Conservation (phyloP, 2,329 filamentous ascomycete species). For the Colletotrichum brevisporum region DNA sequence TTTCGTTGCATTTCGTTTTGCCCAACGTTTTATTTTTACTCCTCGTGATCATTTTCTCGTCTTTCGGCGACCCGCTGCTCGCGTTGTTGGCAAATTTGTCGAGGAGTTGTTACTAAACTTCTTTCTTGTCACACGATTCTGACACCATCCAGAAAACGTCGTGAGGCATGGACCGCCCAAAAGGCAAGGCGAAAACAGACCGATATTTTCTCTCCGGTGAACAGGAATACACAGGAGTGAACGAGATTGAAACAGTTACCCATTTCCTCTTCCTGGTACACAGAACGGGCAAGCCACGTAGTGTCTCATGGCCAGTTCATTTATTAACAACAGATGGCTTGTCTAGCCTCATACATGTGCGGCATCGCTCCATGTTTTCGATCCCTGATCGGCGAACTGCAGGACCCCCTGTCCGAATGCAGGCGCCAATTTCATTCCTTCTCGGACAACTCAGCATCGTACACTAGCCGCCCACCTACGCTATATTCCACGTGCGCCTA, state of each 20-base stretch:
- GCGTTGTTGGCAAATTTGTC: not conserved
- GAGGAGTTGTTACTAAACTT: no score
- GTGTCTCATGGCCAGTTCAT: slow-evolving; percentile 28
- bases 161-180: not conserved
- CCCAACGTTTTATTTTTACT: not conserved
- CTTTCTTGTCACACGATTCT: no score
- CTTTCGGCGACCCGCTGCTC: slow-evolving; percentile 15
- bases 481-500: not conserved
- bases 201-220: not conserved
- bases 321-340: slow-evolving; percentile 20
- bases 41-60: not conserved
- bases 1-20: not conserved
- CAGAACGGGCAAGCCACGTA: slow-evolving; percentile 22
- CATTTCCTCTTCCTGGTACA: slow-evolving; percentile 21
- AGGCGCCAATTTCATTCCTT: slow-evolving; percentile 10
- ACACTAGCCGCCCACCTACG: slow-evolving; percentile 1
- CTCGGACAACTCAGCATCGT: slow-evolving; percentile 15
- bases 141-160: not conserved
- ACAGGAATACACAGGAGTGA: not conserved
- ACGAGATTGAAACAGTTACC: not conserved
- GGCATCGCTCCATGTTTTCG: slow-evolving; percentile 19
- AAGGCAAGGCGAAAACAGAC: not conserved
- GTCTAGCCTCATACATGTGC: slow-evolving; percentile 8
- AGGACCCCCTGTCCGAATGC: slow-evolving; percentile 1
- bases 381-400: slow-evolving; percentile 12